Base-by-base conservation (phyloP, 345 rosid species). In the Salix koriyanagi region DNA sequence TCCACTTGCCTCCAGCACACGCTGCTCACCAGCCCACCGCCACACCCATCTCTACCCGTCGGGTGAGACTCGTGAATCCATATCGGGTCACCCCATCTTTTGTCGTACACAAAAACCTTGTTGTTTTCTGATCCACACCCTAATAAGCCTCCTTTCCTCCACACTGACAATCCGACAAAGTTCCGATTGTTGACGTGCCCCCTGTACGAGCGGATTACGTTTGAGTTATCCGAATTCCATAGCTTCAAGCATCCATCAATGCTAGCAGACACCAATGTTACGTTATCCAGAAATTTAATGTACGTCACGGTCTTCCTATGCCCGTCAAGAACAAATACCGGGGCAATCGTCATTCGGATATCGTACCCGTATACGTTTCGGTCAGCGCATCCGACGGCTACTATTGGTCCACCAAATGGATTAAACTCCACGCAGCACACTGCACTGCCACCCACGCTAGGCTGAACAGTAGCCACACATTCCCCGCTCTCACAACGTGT, bases 71-170 rank as follows among this genome's bases (percentile, higher is more conserved):
- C 87, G 36, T 77, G 85, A 70, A 81, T 85, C 97, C 97, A 94
- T 41, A 94, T 80, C 71, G 97, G 97, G 66, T 91, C 87, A 6
- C 80, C 91, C 97, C 97, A 94, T 75, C 92, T 83, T 79, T 69
- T 88, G 39, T 94, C 98, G 2, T 92, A 94, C 64, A 92, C 92
- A 69, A 88, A 88, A 67, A 92, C 94, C 76, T 85, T 80, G 64
- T 92, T 87, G 74, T 84, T 79, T 70, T 94, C 98, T 37, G 98
- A 94, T 0, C 98, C 98, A 25, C 97, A 94, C 2, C 89, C 90
- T 9, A 94, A 44, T 62, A 94, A 79, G 3, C 98, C 97, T 2
- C 94, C 94, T 1, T 84, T 81, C 54, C 90, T 87, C 95, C 93
- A 90, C 1, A 85, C 91, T 9, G 98, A 94, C 71, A 94, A 46